These are phyloP conservation scores for Talaromyces funiculosus DNA, from an alignment of 2,329 filamentous ascomycete genomes.

Conservation along the genomic window DNA sequence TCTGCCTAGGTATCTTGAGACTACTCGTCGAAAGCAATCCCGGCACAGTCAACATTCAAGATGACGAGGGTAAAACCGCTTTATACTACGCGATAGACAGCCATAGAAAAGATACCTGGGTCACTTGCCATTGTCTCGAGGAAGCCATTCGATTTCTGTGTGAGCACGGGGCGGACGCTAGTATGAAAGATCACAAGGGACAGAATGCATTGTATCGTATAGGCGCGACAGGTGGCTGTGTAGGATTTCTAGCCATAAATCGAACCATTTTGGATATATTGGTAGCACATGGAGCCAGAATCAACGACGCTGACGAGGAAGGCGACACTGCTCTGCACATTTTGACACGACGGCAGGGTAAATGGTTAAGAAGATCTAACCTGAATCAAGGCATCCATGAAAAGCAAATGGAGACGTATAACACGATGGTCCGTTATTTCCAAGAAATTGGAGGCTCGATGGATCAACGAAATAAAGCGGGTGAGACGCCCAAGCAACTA, in stretches of 20 bases:
- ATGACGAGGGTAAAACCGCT: constrained; percentile 18
- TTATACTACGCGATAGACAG: constrained; percentile 16
- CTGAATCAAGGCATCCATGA: neutral
- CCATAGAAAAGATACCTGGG: constrained; percentile 9
- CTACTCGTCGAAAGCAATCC: constrained; percentile 18
- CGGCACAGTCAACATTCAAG: constrained; percentile 17
- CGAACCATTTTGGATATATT: constrained; percentile 17
- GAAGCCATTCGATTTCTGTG: constrained; percentile 15
- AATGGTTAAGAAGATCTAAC: neutral
- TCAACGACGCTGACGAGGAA: constrained; percentile 17
- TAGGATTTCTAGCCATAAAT: constrained; percentile 11
- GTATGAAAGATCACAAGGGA: constrained; percentile 3
- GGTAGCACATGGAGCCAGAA: constrained; percentile 15
- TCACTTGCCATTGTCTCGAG: constrained; percentile 12
- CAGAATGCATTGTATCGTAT: constrained; percentile 16
- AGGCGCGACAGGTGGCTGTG: constrained; percentile 10
- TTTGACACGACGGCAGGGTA: constrained; percentile 16
- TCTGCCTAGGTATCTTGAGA: constrained; percentile 17
- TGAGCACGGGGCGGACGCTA: constrained; percentile 17
- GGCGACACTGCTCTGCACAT: constrained; percentile 21
- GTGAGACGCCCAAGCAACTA: neutral
- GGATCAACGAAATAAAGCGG: neutral
- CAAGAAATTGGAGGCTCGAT: constrained; percentile 1
- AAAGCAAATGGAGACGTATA: constrained; percentile 15
- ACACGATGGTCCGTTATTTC: neutral